A percentile compares a stretch with the other conserved stretches of the same genome.
These are phyloP conservation scores for Heliocybe sulcata DNA, from an alignment of 1,284 basidiomycete genomes.

Conservation along the genomic window DNA sequence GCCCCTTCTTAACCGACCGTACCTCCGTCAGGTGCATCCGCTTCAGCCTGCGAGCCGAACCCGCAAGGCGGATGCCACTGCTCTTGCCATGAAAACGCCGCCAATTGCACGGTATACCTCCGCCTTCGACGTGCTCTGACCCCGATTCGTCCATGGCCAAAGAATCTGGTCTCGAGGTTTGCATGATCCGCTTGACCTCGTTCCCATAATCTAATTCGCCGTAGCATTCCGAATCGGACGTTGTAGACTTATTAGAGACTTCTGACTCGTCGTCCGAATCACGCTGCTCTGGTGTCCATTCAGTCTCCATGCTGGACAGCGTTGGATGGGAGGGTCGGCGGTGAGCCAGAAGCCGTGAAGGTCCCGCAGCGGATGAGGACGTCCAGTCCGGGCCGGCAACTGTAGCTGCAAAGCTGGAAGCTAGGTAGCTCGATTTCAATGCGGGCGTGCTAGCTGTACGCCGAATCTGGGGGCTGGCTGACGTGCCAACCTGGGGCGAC, in stretches of 20 bases:
- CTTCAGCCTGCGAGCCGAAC: slow-evolving; percentile 43
- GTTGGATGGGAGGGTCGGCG: neutral
- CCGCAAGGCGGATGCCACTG: slow-evolving; percentile 47
- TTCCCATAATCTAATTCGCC: neutral
- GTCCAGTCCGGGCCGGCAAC: neutral
- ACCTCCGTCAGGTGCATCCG: slow-evolving; percentile 38
- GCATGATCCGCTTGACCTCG: neutral
- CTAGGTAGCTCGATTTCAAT: neutral
- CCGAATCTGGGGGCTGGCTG: slow-evolving; percentile 1
- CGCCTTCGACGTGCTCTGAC: neutral
- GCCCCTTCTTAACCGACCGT: neutral
- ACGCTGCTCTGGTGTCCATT: neutral
- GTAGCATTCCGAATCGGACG: neutral
- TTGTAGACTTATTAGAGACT: neutral
- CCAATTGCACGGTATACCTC: neutral
- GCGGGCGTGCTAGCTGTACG: neutral
- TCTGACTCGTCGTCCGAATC: neutral
- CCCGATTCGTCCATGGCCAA: neutral
- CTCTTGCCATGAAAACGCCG: slow-evolving; percentile 50
- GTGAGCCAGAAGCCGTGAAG: neutral
- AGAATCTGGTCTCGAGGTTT: neutral
- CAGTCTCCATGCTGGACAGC: neutral
- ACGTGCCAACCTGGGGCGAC: slow-evolving; percentile 15
- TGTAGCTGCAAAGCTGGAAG: neutral
- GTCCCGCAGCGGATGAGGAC: neutral